Conservation (phyloP, 805 yeast genomes). For the Zygosaccharomyces rouxii region DNA sequence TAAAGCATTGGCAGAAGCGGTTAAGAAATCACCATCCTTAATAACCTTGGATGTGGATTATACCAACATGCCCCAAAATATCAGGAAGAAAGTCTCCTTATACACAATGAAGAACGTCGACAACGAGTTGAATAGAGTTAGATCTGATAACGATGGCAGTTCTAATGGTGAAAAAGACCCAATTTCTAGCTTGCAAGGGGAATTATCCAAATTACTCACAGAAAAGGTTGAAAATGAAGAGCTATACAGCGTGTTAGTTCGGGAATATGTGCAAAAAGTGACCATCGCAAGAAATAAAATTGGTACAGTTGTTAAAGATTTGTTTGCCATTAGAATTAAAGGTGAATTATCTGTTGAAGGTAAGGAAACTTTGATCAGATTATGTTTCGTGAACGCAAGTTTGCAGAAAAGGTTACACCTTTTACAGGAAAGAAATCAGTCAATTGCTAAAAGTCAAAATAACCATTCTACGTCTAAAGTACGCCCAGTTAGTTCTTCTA, state of each 20-base stretch:
- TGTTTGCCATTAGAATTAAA: slow-evolving; percentile 53
- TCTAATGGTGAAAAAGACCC: slow-evolving; percentile 36
- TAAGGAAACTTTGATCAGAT: slow-evolving; percentile 68
- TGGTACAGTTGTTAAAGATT: slow-evolving; percentile 48
- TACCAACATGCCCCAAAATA: slow-evolving; percentile 49
- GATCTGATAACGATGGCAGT: slow-evolving; percentile 1
- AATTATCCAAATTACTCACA: slow-evolving; percentile 39
- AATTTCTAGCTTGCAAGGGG: slow-evolving; percentile 56
- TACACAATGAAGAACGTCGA: slow-evolving; percentile 83
- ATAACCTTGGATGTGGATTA: slow-evolving; percentile 65
- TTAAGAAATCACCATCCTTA: slow-evolving; percentile 56
- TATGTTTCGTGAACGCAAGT: slow-evolving; percentile 68
- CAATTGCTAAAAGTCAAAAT: not conserved
- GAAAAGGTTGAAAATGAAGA: slow-evolving; percentile 31
- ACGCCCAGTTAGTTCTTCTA: not conserved
- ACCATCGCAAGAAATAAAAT: slow-evolving; percentile 38
- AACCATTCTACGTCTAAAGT: not conserved
- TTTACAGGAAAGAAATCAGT: slow-evolving; percentile 29
- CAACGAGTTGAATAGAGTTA: slow-evolving; percentile 38
- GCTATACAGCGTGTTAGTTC: slow-evolving; percentile 26
- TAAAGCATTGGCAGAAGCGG: slow-evolving; percentile 61
- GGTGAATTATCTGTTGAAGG: slow-evolving; percentile 63
- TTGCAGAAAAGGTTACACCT: slow-evolving; percentile 49
- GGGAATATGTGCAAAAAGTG: slow-evolving; percentile 39
- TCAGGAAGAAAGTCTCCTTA: slow-evolving; percentile 64